Conservation (phyloP, 768 basidiomycete species). For the Asterophora lycoperdoides region DNA sequence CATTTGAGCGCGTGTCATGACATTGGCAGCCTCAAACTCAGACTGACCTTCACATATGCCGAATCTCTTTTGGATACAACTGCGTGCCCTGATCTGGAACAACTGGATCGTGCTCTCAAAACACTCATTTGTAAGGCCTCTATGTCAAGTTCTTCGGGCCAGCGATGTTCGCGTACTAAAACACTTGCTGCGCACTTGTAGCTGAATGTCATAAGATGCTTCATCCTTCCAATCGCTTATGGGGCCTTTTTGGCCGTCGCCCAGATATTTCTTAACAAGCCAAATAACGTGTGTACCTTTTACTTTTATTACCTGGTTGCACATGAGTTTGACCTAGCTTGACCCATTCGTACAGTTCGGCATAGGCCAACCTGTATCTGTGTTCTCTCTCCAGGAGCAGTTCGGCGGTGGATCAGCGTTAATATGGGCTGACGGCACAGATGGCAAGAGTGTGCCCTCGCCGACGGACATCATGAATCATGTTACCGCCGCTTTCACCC, state of each 20-base stretch:
- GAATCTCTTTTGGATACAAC: conserved; percentile 58
- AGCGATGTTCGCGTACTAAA: background rate
- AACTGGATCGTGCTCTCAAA: conserved; percentile 71
- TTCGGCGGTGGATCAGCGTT: conserved; percentile 52
- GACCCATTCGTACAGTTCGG: conserved; percentile 58
- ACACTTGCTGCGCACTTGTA: conserved; percentile 18
- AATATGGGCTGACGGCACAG: conserved; percentile 68
- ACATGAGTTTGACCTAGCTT: background rate
- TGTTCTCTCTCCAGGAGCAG: conserved; percentile 40
- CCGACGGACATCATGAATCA: conserved; percentile 57
- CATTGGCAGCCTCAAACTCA: background rate
- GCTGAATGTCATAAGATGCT: conserved; percentile 59
- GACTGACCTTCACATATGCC: conserved; percentile 19
- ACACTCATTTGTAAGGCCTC: conserved; percentile 53
- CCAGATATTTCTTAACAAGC: conserved; percentile 53
- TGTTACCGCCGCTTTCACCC: conserved; percentile 50
- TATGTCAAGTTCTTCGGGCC: background rate
- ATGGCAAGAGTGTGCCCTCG: conserved; percentile 49
- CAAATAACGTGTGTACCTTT: conserved; percentile 52
- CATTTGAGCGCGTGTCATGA: background rate
- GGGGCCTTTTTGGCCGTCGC: conserved; percentile 65
- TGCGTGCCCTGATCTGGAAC: conserved; percentile 60
- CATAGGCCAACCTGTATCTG: conserved; percentile 51
- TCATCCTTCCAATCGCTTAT: conserved; percentile 60
- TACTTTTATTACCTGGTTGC: background rate